phyloP scores from a whole-genome alignment of 2,329 filamentous ascomycete species.

The Cadophora sp. region DNA sequence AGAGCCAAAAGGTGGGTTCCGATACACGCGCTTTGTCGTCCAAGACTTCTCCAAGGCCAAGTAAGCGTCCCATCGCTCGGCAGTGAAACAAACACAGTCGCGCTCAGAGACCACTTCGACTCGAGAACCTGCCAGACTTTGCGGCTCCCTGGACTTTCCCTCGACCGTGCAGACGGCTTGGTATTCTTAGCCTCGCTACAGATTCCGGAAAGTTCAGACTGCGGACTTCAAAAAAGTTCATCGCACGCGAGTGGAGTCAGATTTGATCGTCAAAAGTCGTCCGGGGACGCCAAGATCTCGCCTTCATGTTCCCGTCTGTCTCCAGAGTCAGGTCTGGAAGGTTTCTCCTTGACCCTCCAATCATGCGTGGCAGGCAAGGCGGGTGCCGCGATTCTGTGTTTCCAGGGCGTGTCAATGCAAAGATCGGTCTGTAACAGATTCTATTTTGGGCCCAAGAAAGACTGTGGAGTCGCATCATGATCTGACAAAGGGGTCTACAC shows the following conservation, averaged over 20 bases:
- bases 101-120: slow-evolving; percentile 5
- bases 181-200: slow-evolving; percentile 8
- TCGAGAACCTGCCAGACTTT: slow-evolving; percentile 1
- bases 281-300: slow-evolving; percentile 14
- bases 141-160: neutral
- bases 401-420: slow-evolving; percentile 12
- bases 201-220: neutral
- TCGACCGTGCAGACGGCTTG: slow-evolving; percentile 3
- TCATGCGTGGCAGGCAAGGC: neutral
- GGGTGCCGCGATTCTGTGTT: neutral
- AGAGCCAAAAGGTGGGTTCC: neutral
- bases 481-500: neutral
- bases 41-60: slow-evolving; percentile 13
- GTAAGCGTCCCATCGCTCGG: neutral
- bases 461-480: slow-evolving; percentile 9
- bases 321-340: neutral
- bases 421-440: slow-evolving; percentile 12
- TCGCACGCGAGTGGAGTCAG: neutral
- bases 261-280: slow-evolving; percentile 12
- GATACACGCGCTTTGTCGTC: slow-evolving; percentile 13
- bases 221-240: slow-evolving; percentile 1
- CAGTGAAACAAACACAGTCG: slow-evolving; percentile 29
- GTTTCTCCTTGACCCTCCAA: slow-evolving; percentile 1
- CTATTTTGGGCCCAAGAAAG: neutral
- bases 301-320: neutral